Evolutionary conservation across 805 yeast genomes (phyloP), one percentile per base, ranked within the genome.

Genomic region (Zygosaccharomyces rouxii): DNA sequence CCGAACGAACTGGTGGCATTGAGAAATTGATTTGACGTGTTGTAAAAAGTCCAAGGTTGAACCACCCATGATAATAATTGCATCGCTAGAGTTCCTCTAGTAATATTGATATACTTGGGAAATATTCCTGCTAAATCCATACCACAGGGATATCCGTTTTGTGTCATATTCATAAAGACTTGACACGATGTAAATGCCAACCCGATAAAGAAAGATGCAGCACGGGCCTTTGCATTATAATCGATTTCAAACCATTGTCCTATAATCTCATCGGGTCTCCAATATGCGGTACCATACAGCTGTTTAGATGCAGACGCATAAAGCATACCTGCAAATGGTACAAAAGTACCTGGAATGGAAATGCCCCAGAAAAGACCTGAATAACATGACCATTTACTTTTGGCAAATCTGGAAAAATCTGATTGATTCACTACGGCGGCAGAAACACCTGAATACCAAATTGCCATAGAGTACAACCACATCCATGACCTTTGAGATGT

Each of bases 161-260:
- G 72, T 35, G 70, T 52, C 26, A 68, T 52, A 49, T 72, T 71
- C 49, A 69, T 53, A 11, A 69, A 59, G 7, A 70, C 38, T 49
- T 71, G 74, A 16, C 72, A 69, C 5, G 60, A 55, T 18, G 67
- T 47, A 50, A 71, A 71, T 4, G 68, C 55, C 1, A 69, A 38
- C 1, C 72, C 73, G 14, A 65, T 58, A 53, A 72, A 71, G 60
- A 72, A 72, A n/a, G 70, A 62, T 7, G 71, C 76, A 18, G 73
- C 73, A 48, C 77, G 59, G 25, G 67, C 62, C 38, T 60, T 60
- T 22, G 72, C 55, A 6, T 66, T 50, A 46, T 71, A 71, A 45
- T 63, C 56, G 40, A 64, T 63, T 11, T 55, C 48, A 44, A 75
- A 46, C 78, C 78, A 74, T 56, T 64, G 63, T 29, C 59, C 51